Conservation (phyloP, 495 filamentous ascomycete genomes). For the Immersiella caudata region DNA sequence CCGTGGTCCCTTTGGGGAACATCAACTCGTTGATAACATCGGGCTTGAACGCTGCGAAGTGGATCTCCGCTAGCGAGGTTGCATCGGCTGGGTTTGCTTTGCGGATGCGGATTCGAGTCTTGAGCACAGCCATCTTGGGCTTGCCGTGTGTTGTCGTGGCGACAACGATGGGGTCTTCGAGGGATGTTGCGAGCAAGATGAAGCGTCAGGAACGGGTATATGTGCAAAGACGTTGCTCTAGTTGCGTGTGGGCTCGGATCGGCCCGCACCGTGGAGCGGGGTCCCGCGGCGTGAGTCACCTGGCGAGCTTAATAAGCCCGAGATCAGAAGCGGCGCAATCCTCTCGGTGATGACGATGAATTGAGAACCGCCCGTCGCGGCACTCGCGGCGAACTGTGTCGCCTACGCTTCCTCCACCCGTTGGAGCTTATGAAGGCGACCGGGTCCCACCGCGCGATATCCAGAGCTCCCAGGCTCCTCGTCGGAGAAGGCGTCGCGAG, state of each 20-base stretch:
- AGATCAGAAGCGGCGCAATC: not conserved
- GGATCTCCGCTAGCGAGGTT: slow-evolving; percentile 23
- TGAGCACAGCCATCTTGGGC: slow-evolving; percentile 22
- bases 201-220: no score
- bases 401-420: not conserved
- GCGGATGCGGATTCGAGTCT: slow-evolving; percentile 32
- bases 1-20: slow-evolving; percentile 27
- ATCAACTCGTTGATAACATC: slow-evolving; percentile 34
- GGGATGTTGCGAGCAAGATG: not conserved
- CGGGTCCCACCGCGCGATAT: no score
- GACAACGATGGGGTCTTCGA: not conserved
- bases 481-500: not conserved
- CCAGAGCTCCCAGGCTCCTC: not conserved
- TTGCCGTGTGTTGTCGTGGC: not conserved
- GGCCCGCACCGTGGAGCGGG: not conserved
- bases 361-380: not conserved
- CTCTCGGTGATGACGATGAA: not conserved
- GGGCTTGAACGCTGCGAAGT: slow-evolving; percentile 29
- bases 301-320: not conserved
- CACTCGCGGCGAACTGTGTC: not conserved
- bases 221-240: no score
- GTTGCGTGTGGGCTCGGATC: not conserved
- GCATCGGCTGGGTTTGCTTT: slow-evolving; percentile 31
- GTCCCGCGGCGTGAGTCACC: not conserved
- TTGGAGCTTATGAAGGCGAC: not conserved